A percentile compares a stretch with the other conserved stretches of the same genome.
Evolutionary conservation across 257 asterid genomes (phyloP).

Genomic region (Solanum ossicruentum): DNA sequence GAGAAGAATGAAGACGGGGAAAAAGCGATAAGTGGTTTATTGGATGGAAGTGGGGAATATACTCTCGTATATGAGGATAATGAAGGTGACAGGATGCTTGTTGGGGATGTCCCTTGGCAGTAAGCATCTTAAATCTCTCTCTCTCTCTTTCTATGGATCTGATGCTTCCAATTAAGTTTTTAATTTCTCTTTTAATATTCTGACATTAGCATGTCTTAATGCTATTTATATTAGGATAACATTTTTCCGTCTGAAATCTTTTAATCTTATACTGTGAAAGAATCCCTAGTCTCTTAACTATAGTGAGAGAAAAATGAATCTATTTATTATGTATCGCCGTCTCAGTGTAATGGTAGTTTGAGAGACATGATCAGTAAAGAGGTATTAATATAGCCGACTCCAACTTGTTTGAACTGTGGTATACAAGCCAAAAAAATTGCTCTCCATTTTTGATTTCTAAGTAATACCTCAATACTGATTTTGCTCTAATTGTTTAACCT

Average conservation of each 20-base stretch:
- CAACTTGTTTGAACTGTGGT: background rate
- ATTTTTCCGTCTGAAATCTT: background rate
- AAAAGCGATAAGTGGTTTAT: slow-evolving; percentile 38
- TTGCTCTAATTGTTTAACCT: background rate
- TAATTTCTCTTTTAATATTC: slow-evolving; percentile 5
- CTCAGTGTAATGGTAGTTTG: background rate
- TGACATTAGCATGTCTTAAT: background rate
- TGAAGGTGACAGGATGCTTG: slow-evolving; percentile 99
- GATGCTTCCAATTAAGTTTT: slow-evolving; percentile 11
- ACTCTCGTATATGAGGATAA: slow-evolving; percentile 94
- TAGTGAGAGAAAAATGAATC: background rate
- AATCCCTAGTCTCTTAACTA: background rate
- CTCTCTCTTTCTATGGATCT: slow-evolving; percentile 2
- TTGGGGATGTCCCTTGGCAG: slow-evolving; percentile 99
- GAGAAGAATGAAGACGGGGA: slow-evolving; percentile 26
- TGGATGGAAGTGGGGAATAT: slow-evolving; percentile 88
- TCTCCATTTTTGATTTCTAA: too few relatives aligned
- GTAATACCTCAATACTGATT: background rate
- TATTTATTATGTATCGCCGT: background rate
- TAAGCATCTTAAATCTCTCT: slow-evolving; percentile 37
- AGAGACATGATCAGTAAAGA: background rate
- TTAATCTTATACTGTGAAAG: background rate
- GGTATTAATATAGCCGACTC: background rate
- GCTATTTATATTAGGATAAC: background rate
- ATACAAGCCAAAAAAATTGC: too few relatives aligned